Evolutionary conservation across 106 monocot species (phyloP).

Genomic region (Platanthera zijinensis): DNA sequence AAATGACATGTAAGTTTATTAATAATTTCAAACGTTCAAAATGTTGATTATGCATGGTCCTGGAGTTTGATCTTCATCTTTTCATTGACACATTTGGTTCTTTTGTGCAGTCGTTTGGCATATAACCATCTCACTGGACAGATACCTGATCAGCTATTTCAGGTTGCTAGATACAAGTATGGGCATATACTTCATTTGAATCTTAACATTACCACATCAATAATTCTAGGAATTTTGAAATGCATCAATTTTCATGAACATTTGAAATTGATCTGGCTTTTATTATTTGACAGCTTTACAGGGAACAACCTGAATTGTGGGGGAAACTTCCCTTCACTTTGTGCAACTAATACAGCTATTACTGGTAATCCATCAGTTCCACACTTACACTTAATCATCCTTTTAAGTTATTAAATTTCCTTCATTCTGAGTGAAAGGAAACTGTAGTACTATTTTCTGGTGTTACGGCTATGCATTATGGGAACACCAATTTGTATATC

Average conservation of each 20-base stretch:
- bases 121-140: constrained; percentile 71
- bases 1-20: constrained; percentile 74
- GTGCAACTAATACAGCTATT: constrained; percentile 36
- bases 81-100: constrained; percentile 8
- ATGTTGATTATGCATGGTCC: constrained; percentile 3
- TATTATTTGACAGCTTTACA: constrained; percentile 59
- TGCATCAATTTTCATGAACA: neutral
- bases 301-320: constrained; percentile 87
- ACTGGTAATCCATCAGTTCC: constrained; percentile 25
- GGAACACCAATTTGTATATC: neutral
- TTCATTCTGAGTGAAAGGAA: neutral
- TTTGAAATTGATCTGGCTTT: neutral
- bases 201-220: neutral
- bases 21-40: neutral
- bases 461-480: neutral
- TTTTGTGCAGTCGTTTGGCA: constrained; percentile 60
- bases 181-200: constrained; percentile 2
- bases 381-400: neutral
- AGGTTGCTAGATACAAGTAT: constrained; percentile 86
- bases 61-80: neutral
- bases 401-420: neutral
- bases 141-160: constrained; percentile 67
- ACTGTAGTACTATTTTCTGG: neutral
- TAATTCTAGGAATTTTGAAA: neutral
- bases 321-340: constrained; percentile 37